phyloP scores from a whole-genome alignment of 2,329 filamentous ascomycete species.

The Alternaria triticimaculans region DNA sequence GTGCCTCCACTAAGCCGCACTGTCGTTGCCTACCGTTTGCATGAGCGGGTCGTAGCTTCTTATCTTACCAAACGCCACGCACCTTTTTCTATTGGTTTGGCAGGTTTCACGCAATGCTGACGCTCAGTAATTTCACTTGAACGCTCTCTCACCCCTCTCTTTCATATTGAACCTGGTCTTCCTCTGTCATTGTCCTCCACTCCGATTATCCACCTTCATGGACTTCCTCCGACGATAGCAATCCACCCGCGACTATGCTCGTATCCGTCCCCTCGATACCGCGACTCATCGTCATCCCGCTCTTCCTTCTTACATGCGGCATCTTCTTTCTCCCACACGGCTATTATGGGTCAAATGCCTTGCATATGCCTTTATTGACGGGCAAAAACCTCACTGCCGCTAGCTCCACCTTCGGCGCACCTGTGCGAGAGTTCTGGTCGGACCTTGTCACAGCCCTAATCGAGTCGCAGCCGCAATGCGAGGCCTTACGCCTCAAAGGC shows the following conservation, averaged over 20 bases:
- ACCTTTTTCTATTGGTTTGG: not conserved
- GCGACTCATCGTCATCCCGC: slow-evolving; percentile 16
- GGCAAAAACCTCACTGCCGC: slow-evolving; percentile 19
- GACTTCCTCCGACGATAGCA: not conserved
- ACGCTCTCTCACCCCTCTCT: not conserved
- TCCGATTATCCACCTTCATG: not conserved
- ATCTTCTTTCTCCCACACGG: slow-evolving; percentile 17
- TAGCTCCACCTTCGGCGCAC: slow-evolving; percentile 19
- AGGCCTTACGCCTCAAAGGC: slow-evolving; percentile 17
- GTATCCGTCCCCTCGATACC: slow-evolving; percentile 19
- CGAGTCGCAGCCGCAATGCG: slow-evolving; percentile 21
- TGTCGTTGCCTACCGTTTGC: not conserved
- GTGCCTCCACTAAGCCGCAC: not conserved
- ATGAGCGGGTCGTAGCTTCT: not conserved
- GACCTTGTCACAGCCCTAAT: slow-evolving; percentile 19
- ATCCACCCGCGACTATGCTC: slow-evolving; percentile 15
- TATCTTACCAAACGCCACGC: not conserved
- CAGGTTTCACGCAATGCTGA: not conserved
- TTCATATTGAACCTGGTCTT: not conserved
- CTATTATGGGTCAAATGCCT: slow-evolving; percentile 4
- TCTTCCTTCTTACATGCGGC: slow-evolving; percentile 18
- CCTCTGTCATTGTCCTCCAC: not conserved
- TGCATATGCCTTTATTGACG: not conserved
- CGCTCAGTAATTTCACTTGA: not conserved
- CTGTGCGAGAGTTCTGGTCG: slow-evolving; percentile 22